Percentiles rank a stretch among this genome's conserved stretches.
Conservation (phyloP, 768 basidiomycete genomes). For the Myochromella boudieri region DNA sequence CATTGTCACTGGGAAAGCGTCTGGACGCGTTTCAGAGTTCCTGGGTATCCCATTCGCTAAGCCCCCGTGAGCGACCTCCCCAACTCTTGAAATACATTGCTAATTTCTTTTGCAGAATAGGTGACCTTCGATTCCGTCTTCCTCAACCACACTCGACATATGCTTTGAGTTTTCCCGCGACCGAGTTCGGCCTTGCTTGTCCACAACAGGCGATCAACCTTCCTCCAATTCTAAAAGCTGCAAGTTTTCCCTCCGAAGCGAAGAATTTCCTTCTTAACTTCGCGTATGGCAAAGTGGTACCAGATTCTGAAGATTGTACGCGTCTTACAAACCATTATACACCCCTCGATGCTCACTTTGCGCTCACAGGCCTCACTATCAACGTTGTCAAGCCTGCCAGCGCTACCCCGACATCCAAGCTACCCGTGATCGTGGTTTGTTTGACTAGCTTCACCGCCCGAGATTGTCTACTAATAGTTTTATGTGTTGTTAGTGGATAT, state of each 20-base stretch:
- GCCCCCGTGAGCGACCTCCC: slow-evolving; percentile 45
- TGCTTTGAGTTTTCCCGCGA: slow-evolving; percentile 35
- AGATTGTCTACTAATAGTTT: background rate
- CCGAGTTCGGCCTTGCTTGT: slow-evolving; percentile 42
- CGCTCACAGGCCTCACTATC: slow-evolving; percentile 49
- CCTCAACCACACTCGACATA: slow-evolving; percentile 38
- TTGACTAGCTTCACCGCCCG: background rate
- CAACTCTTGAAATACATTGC: background rate
- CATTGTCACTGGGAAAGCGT: slow-evolving; percentile 40
- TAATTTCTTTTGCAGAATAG: slow-evolving; percentile 25
- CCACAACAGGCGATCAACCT: slow-evolving; percentile 42
- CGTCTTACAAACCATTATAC: background rate
- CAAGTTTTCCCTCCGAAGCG: slow-evolving; percentile 31
- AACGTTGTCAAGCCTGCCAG: slow-evolving; percentile 48
- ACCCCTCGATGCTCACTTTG: background rate
- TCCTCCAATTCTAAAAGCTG: slow-evolving; percentile 33
- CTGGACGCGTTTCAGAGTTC: slow-evolving; percentile 36
- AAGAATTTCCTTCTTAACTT: slow-evolving; percentile 31
- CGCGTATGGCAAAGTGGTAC: slow-evolving; percentile 27
- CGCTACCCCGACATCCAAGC: slow-evolving; percentile 38
- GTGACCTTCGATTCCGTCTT: slow-evolving; percentile 38
- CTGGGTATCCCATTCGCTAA: slow-evolving; percentile 56
- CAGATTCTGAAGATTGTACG: slow-evolving; percentile 50
- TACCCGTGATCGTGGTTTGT: slow-evolving; percentile 58
- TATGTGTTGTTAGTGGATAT: slow-evolving; percentile 43